Conservation (phyloP, 305 asterid genomes). For the Fraxinus greggii region DNA sequence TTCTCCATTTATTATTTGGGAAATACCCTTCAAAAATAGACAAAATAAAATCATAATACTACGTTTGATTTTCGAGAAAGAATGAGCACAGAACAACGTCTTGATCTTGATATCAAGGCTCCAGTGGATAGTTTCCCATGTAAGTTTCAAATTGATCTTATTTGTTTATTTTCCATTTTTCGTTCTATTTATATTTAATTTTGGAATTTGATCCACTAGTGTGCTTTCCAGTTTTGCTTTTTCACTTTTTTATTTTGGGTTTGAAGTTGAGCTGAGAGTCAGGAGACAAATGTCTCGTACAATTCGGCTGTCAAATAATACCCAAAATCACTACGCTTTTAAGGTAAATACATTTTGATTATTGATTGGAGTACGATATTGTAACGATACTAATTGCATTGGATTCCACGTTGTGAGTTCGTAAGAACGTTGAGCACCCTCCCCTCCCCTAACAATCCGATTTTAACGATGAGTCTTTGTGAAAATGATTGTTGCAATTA, state of each 20-base stretch:
- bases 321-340: slow-evolving; percentile 40
- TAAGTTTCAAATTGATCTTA: slow-evolving; percentile 8
- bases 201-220: background rate
- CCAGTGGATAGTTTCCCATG: slow-evolving; percentile 21
- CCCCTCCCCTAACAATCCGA: background rate
- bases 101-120: slow-evolving; percentile 23
- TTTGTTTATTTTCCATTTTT: background rate
- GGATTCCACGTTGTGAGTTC: background rate
- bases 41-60: background rate
- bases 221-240: background rate
- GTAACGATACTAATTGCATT: background rate
- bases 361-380: background rate
- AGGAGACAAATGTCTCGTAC: slow-evolving; percentile 37
- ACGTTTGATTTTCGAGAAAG: background rate
- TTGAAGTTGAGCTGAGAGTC: slow-evolving; percentile 41
- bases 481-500: background rate
- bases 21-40: background rate
- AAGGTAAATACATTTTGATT: slow-evolving; percentile 27
- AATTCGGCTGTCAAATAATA: slow-evolving; percentile 35
- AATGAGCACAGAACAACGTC: slow-evolving; percentile 20
- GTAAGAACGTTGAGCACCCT: background rate
- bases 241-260: slow-evolving; percentile 6
- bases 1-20: background rate
- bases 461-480: background rate
- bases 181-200: background rate